Evolutionary conservation across 352 stramenopile genomes (phyloP).

Genomic region (Phytopythium montanum): DNA sequence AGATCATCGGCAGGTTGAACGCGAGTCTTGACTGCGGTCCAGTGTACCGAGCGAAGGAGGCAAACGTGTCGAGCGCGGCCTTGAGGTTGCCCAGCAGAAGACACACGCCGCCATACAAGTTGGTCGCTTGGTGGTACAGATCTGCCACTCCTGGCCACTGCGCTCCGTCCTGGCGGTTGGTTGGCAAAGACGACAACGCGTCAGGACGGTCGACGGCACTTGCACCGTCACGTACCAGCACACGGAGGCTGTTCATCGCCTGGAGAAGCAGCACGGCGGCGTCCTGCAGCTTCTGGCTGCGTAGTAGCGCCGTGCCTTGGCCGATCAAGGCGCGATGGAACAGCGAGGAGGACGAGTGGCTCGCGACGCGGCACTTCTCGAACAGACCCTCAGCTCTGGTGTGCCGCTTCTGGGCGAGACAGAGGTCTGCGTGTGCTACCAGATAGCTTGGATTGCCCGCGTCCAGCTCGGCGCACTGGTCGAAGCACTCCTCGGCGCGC

Average conservation of each 20-base stretch:
- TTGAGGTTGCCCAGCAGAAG: slow-evolving; percentile 51
- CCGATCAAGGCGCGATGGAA: slow-evolving; percentile 47
- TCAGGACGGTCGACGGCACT: not conserved
- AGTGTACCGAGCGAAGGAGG: slow-evolving; percentile 20
- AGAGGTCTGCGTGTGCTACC: slow-evolving; percentile 42
- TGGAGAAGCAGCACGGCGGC: slow-evolving; percentile 32
- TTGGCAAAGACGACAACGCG: not conserved
- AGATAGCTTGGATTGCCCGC: slow-evolving; percentile 36
- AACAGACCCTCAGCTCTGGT: slow-evolving; percentile 28
- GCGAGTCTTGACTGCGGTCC: not conserved
- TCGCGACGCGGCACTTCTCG: slow-evolving; percentile 27
- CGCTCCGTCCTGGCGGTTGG: not conserved
- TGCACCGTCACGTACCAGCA: slow-evolving; percentile 14
- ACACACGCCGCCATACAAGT: slow-evolving; percentile 46
- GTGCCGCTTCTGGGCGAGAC: slow-evolving; percentile 40
- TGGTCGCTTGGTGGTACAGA: slow-evolving; percentile 36
- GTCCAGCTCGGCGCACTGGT: slow-evolving; percentile 29
- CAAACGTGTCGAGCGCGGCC: slow-evolving; percentile 43
- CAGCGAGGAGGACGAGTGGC: slow-evolving; percentile 17
- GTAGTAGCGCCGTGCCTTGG: slow-evolving; percentile 34
- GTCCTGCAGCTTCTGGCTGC: slow-evolving; percentile 39
- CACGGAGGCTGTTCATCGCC: slow-evolving; percentile 31
- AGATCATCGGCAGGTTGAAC: slow-evolving; percentile 40
- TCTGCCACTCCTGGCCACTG: slow-evolving; percentile 15
- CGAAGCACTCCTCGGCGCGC: slow-evolving; percentile 43